Evolutionary conservation across 345 rosid genomes (phyloP).

Genomic region (Zanthoxylum bungeanum): DNA sequence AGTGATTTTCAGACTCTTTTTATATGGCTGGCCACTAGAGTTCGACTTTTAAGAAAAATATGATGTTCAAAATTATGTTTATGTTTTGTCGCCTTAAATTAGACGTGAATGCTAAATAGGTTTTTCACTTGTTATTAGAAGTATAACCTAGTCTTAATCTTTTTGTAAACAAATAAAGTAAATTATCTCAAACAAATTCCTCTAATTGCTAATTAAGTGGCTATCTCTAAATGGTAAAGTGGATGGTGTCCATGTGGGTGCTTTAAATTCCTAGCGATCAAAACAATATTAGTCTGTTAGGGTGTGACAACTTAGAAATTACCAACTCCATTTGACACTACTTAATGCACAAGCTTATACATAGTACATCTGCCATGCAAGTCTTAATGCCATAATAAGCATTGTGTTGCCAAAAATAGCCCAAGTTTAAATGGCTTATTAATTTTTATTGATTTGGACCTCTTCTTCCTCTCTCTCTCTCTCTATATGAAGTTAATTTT

Average conservation of each 20-base stretch:
- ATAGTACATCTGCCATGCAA: neutral
- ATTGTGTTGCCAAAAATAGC: neutral
- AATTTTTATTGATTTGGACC: constrained; percentile 5
- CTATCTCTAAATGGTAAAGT: constrained; percentile 3
- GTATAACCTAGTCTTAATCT: too few species aligned
- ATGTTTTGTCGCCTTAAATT: neutral
- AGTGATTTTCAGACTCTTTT: too few species aligned
- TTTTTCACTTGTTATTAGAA: neutral
- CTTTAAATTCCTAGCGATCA: constrained; percentile 15
- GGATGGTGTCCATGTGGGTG: constrained; percentile 18
- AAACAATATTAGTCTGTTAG: constrained; percentile 8
- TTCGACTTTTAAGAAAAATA: too few species aligned
- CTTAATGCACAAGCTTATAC: neutral
- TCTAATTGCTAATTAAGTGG: neutral
- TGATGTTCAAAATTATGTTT: too few species aligned
- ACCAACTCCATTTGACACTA: constrained; percentile 17
- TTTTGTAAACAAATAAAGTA: neutral
- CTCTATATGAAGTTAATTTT: neutral
- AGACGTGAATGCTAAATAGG: neutral
- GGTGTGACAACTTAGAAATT: constrained; percentile 21
- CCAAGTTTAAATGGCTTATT: constrained; percentile 19
- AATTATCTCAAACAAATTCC: neutral
- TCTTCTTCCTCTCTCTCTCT: neutral
- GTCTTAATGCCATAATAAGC: constrained; percentile 8
- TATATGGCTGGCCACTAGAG: too few species aligned